phyloP scores from a whole-genome alignment of 2,329 filamentous ascomycete species.

The Blastomyces parvus region DNA sequence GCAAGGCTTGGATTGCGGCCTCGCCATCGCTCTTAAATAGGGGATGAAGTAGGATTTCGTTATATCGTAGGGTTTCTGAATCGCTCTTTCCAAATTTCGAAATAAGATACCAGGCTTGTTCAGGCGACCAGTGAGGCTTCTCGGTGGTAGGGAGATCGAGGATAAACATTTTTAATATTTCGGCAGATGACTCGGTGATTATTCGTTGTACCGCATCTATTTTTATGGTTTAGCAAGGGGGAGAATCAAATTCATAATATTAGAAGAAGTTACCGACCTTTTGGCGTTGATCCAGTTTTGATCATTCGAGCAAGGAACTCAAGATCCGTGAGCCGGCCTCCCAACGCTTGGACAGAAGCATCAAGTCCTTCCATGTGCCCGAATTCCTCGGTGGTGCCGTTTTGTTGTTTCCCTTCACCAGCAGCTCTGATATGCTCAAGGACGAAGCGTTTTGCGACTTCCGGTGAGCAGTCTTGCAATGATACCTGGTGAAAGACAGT shows the following conservation, averaged over 20 bases:
- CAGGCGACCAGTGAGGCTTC: slow-evolving; percentile 59
- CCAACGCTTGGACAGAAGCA: slow-evolving; percentile 67
- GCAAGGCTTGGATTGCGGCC: slow-evolving; percentile 64
- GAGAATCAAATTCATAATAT: background rate
- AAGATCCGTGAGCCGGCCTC: slow-evolving; percentile 88
- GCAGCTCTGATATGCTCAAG: slow-evolving; percentile 55
- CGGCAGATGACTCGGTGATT: slow-evolving; percentile 75
- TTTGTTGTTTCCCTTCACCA: slow-evolving; percentile 38
- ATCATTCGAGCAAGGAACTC: slow-evolving; percentile 88
- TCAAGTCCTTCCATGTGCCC: slow-evolving; percentile 63
- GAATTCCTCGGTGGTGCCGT: slow-evolving; percentile 31
- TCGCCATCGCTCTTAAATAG: slow-evolving; percentile 68
- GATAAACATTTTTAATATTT: slow-evolving; percentile 90
- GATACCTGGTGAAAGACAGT: slow-evolving; percentile 80
- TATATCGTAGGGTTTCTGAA: slow-evolving; percentile 57
- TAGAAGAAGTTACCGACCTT: slow-evolving; percentile 30
- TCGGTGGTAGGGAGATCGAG: slow-evolving; percentile 49
- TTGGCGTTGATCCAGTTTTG: slow-evolving; percentile 74
- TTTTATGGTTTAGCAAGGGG: slow-evolving; percentile 16
- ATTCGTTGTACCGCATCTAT: slow-evolving; percentile 73
- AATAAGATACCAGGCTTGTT: slow-evolving; percentile 87
- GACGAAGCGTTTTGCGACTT: slow-evolving; percentile 85
- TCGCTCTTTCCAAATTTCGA: slow-evolving; percentile 63
- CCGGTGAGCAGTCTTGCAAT: slow-evolving; percentile 74
- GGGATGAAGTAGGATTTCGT: slow-evolving; percentile 69